phyloP scores from a whole-genome alignment of 1,284 basidiomycete genomes.

The Acaromyces ingoldii region DNA sequence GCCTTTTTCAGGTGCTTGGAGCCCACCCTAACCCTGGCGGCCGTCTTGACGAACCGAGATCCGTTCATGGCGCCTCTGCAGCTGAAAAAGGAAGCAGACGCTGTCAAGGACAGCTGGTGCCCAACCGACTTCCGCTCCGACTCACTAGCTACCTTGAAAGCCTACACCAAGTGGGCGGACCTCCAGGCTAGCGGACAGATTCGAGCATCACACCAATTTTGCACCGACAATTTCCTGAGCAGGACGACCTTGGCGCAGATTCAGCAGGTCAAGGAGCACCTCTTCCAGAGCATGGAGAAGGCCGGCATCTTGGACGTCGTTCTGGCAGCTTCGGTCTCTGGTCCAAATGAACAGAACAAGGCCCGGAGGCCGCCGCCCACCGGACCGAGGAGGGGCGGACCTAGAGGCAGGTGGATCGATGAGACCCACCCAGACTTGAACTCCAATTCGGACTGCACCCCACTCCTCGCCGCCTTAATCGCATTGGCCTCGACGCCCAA shows the following conservation, averaged over 20 bases:
- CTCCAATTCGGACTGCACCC: constrained; percentile 66
- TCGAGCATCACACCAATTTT: constrained; percentile 67
- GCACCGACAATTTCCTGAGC: constrained; percentile 78
- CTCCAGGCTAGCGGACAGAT: constrained; percentile 33
- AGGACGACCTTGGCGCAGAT: constrained; percentile 78
- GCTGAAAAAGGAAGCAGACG: constrained; percentile 56
- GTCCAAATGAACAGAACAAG: constrained; percentile 4
- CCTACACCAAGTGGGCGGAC: constrained; percentile 71
- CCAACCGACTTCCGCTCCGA: constrained; percentile 78
- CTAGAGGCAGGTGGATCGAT: constrained; percentile 20
- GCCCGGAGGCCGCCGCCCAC: constrained; percentile 22
- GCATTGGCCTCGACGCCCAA: constrained; percentile 86
- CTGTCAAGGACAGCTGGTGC: constrained; percentile 75
- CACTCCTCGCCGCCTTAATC: constrained; percentile 79
- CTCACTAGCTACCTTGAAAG: constrained; percentile 71
- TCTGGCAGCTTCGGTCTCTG: constrained; percentile 9
- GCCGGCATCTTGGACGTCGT: constrained; percentile 53
- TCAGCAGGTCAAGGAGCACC: constrained; percentile 74
- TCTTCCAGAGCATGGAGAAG: constrained; percentile 72
- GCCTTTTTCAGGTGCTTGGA: constrained; percentile 91
- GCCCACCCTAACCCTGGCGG: constrained; percentile 79
- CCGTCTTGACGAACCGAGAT: constrained; percentile 81
- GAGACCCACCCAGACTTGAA: constrained; percentile 56
- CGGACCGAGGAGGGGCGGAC: constrained; percentile 11
- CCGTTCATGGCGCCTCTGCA: constrained; percentile 75